Evolutionary conservation across 1,139 yeast genomes (phyloP), one percentile per base, ranked within the genome.

Genomic region (Debaryomyces coudertii): DNA sequence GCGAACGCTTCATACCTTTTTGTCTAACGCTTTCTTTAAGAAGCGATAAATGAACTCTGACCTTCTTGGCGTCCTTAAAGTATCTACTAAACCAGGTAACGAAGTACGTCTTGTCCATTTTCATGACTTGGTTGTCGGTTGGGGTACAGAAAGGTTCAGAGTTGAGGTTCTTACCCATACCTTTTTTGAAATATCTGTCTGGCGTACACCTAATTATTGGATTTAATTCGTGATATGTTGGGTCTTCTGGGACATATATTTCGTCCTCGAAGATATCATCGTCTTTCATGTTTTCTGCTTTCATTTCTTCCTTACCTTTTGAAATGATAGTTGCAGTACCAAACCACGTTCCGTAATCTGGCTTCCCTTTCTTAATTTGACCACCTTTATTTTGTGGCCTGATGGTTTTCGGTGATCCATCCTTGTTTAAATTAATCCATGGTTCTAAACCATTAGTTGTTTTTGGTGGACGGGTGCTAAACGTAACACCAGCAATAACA

Each of bases 121-220:
- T 76, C 66, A 85, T 72, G 35, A 68, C 71, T 11, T 73, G 60
- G 50, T 81, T 76, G 53, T 87, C 93, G 28, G 69, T 73, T 15
- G 96, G 97, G 23, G 87, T 80, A 64, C 97, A 90, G 63, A 89
- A 87, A 14, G 97, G 97, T 47, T 75, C 92, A 31, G 89, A 79
- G 0, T 65, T 50, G 22, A 66, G 62, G 51, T 79, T 79, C 56
- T 80, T 81, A 30, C 82, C 84, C 36, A 72, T 48, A 7, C 93
- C 93, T 62, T 83, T 87, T 55, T 77, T 78, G 58, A 73, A 75
- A 18, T 87, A 90, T 40, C 77, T 65, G 44, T 85, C 86, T 1
- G 97, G 97, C 2, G 92, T 87, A 67, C 97, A 90, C 65, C 97
- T 77, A 57, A 88, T 79, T 46, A 90, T 65, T 0, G 97, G 97